Conservation (phyloP, 2,329 filamentous ascomycete species). For the Penicillium sp. region DNA sequence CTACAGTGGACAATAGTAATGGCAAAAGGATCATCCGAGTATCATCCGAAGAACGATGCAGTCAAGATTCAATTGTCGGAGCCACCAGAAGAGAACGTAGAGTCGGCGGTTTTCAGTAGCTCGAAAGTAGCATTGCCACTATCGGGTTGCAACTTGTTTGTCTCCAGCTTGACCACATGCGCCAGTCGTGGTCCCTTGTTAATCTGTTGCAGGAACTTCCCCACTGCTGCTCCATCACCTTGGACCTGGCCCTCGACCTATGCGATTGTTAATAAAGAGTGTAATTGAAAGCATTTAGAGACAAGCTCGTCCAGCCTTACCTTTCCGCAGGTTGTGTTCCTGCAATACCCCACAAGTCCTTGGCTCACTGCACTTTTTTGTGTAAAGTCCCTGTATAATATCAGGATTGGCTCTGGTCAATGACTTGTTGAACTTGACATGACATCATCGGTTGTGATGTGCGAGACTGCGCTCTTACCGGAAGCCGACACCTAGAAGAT, state of each 20-base stretch:
- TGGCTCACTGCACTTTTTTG: slow-evolving; percentile 41
- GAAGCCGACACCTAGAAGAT: slow-evolving; percentile 30
- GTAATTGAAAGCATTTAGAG: not conserved
- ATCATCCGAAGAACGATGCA: no score
- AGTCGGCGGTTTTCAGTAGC: slow-evolving; percentile 39
- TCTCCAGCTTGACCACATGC: slow-evolving; percentile 68
- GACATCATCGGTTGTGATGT: slow-evolving; percentile 14
- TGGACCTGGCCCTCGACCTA: slow-evolving; percentile 90
- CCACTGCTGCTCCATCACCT: slow-evolving; percentile 60
- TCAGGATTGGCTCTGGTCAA: slow-evolving; percentile 2
- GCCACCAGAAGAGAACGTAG: slow-evolving; percentile 17
- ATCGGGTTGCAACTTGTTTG: slow-evolving; percentile 59
- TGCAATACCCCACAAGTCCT: slow-evolving; percentile 47
- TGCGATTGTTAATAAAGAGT: not conserved
- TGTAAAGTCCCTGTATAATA: slow-evolving; percentile 37
- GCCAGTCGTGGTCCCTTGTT: slow-evolving; percentile 68
- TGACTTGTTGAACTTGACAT: slow-evolving; percentile 5
- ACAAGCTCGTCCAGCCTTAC: slow-evolving; percentile 24
- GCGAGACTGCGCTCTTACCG: slow-evolving; percentile 20
- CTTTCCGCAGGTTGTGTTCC: slow-evolving; percentile 45
- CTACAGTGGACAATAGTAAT: not conserved
- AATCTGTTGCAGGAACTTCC: slow-evolving; percentile 68
- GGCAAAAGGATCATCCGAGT: not conserved
- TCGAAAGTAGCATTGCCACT: slow-evolving; percentile 65
- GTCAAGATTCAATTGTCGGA: not conserved